These are phyloP conservation scores for Yamadazyma philogaea DNA, from an alignment of 805 yeast genomes.

Conservation along the genomic window DNA sequence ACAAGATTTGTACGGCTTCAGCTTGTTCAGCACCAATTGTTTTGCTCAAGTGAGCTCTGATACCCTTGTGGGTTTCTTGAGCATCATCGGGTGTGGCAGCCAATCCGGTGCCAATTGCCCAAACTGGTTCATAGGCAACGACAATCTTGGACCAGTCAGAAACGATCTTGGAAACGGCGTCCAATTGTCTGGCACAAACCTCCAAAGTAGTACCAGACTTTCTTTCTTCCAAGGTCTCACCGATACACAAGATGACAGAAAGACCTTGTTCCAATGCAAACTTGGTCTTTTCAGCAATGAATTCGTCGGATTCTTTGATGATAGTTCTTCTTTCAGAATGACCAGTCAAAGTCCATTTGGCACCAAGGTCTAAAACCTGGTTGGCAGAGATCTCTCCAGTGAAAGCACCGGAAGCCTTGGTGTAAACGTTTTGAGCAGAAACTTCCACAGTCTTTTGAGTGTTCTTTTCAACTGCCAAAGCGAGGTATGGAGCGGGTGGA, in stretches of 20 bases:
- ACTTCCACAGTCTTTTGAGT: conserved; percentile 71
- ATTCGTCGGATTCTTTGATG: conserved; percentile 85
- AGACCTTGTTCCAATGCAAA: conserved; percentile 89
- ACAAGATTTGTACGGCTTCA: conserved; percentile 78
- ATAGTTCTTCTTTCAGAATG: conserved; percentile 98
- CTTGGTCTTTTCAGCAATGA: conserved; percentile 90
- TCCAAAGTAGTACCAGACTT: conserved; percentile 81
- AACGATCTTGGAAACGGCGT: conserved; percentile 79
- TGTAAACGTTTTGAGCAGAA: conserved; percentile 88
- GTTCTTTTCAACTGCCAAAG: conserved; percentile 66
- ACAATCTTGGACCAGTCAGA: conserved; percentile 90
- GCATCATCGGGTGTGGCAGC: conserved; percentile 99
- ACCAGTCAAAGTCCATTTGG: conserved; percentile 92
- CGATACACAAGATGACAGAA: conserved; percentile 92
- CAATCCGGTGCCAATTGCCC: conserved; percentile 99
- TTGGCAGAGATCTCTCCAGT: conserved; percentile 95
- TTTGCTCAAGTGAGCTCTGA: conserved; percentile 77
- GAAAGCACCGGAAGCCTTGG: conserved; percentile 91
- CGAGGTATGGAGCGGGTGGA: conserved; percentile 93
- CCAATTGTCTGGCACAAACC: conserved; percentile 84
- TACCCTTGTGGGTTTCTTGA: conserved; percentile 86
- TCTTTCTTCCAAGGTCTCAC: conserved; percentile 96
- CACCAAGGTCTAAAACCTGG: conserved; percentile 87
- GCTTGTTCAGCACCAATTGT: conserved; percentile 80
- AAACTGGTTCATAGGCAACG: conserved; percentile 98